Evolutionary conservation across 176 grass and related monocot genomes (phyloP).

Genomic region (Bothriochloa decipiens): DNA sequence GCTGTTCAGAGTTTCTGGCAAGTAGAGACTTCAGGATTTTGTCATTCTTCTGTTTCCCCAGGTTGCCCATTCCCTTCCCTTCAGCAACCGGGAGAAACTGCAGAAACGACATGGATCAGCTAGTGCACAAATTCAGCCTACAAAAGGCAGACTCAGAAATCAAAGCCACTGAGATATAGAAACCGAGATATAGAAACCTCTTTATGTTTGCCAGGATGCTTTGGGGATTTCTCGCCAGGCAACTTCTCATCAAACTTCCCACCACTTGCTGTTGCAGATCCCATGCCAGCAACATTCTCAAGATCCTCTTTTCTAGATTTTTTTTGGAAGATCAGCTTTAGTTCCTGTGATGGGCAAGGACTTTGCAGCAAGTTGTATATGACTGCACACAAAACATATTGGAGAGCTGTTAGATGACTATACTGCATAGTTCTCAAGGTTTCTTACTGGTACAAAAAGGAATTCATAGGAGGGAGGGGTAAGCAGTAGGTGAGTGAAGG

Average conservation of each 20-base stretch:
- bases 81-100: conserved; percentile 66
- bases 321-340: no score
- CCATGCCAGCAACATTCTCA: conserved; percentile 79
- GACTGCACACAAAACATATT: no score
- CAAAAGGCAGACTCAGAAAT: conserved; percentile 17
- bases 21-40: no score
- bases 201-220: conserved; percentile 81
- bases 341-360: no score
- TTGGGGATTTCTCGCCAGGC: conserved; percentile 81
- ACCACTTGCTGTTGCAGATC: conserved; percentile 86
- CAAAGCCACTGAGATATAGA: not conserved
- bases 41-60: conserved; percentile 53
- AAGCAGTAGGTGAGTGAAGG: no score
- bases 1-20: no score
- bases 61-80: conserved; percentile 66
- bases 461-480: no score
- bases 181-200: conserved; percentile 1
- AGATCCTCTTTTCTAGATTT: conserved; percentile 44
- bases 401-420: no score
- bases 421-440: no score
- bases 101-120: not conserved
- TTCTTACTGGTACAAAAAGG: no score
- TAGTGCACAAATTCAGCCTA: not conserved
- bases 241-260: conserved; percentile 93
- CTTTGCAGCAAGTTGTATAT: no score